Conservation (phyloP, 345 rosid species). For the Heritiera littoralis region DNA sequence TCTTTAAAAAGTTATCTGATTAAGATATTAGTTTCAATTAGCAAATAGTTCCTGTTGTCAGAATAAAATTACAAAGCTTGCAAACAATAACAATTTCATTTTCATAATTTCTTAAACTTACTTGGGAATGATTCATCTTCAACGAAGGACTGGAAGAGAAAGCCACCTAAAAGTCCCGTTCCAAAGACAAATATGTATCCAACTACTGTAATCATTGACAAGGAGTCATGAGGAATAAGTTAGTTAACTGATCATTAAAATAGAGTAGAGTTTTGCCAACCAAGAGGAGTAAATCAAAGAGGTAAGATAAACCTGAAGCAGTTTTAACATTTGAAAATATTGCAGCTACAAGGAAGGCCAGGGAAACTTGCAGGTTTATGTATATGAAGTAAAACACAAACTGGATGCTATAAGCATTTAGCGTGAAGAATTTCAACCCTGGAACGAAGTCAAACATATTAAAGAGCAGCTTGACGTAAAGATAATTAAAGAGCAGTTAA, state of each 20-base stretch:
- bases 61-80: background rate
- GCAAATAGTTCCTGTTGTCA: background rate
- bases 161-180: constrained; percentile 77
- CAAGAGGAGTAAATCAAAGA: constrained; percentile 11
- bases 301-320: constrained; percentile 69
- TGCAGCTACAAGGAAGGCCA: constrained; percentile 71
- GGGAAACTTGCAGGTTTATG: constrained; percentile 79
- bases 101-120: constrained; percentile 42
- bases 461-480: constrained; percentile 30
- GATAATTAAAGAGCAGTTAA: constrained; percentile 2
- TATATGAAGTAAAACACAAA: constrained; percentile 65
- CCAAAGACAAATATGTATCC: constrained; percentile 73
- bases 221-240: constrained; percentile 12
- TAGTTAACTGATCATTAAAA: constrained; percentile 12
- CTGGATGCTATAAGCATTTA: constrained; percentile 73
- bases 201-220: constrained; percentile 49
- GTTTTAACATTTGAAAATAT: constrained; percentile 73
- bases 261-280: background rate
- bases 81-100: background rate
- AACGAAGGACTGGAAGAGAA: constrained; percentile 64
- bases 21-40: background rate
- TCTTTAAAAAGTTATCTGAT: background rate
- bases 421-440: constrained; percentile 79
- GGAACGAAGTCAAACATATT: constrained; percentile 31
- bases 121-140: constrained; percentile 75